phyloP scores from a whole-genome alignment of 2,329 filamentous ascomycete species.

The Trichophyton mentagrophytes region DNA sequence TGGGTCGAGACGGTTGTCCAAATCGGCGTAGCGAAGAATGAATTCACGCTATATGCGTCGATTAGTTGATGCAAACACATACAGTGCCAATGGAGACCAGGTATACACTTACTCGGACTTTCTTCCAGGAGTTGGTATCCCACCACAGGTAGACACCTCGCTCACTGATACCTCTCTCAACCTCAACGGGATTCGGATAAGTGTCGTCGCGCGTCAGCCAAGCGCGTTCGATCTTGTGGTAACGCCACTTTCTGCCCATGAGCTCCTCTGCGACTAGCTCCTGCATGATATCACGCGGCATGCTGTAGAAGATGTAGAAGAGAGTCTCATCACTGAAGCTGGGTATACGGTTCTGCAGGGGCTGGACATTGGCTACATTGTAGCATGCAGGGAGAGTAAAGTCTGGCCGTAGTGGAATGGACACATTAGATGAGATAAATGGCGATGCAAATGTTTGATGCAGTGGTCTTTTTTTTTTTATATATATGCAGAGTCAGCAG shows the following conservation, averaged over 20 bases:
- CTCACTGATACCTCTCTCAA: conserved; percentile 37
- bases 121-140: conserved; percentile 39
- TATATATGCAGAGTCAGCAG: not conserved
- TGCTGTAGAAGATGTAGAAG: conserved; percentile 58
- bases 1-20: conserved; percentile 36
- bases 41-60: conserved; percentile 31
- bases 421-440: conserved; percentile 45
- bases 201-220: conserved; percentile 40
- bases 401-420: conserved; percentile 49
- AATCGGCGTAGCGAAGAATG: conserved; percentile 37
- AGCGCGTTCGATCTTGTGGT: conserved; percentile 40
- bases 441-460: conserved; percentile 52
- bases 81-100: not conserved
- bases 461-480: conserved; percentile 37
- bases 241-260: conserved; percentile 41
- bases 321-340: conserved; percentile 53
- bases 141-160: conserved; percentile 41
- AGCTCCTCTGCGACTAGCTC: conserved; percentile 53
- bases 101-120: conserved; percentile 31
- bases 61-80: not conserved
- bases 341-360: conserved; percentile 44
- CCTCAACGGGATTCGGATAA: conserved; percentile 36
- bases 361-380: conserved; percentile 53
- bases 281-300: conserved; percentile 52
- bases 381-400: conserved; percentile 53